Base-by-base conservation (phyloP, 345 rosid species). In the Eucalyptus rudis region DNA sequence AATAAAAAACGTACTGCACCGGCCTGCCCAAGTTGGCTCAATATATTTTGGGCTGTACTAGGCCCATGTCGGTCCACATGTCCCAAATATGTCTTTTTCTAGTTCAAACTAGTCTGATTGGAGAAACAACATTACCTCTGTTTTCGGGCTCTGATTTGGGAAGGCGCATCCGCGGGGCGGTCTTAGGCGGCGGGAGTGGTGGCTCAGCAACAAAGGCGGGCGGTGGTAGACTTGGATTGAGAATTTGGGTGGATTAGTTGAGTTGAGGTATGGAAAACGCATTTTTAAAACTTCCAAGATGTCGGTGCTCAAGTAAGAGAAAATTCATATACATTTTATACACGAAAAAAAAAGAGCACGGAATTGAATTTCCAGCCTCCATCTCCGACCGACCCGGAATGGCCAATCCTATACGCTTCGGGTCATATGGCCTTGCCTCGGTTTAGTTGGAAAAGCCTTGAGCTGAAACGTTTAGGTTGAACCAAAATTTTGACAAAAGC, bases 381-480 rank as follows among this genome's bases (percentile, higher is more conserved):
- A 40, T 19, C 81, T 36, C 45, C 14, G 12, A 36, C 45, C 13
- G 47, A 76, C 7, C 83, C 15, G 8, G 43, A 36, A 76, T 40
- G 29, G 47, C 84, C 27, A 22, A 76, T 36, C 84, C 29, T 22
- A 76, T 3, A 10, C 15, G 15, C 47, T 76, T 13, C 9, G 9
- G 9, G 9, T 14, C 14, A 40, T 10, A 20, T 6, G 47, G 47
- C 47, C 47, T 20, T 11, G 84, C 47, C 84, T 76, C 15, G 25
- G 45, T 33, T 9, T 71, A 40, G 27, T 16, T 13, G 7, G 7
- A 19, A 36, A 71, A 36, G 80, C 43, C 22, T 31, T 13, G 2
- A 12, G 7, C 13, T 0, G 1, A 56, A 56, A 56, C 1, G 15
- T 59, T 33, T 19, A 6, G 81, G 7, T 7, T 2, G 1, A 25